Conservation (phyloP, 2,329 filamentous ascomycete genomes). For the Phialemoniopsis sp. region DNA sequence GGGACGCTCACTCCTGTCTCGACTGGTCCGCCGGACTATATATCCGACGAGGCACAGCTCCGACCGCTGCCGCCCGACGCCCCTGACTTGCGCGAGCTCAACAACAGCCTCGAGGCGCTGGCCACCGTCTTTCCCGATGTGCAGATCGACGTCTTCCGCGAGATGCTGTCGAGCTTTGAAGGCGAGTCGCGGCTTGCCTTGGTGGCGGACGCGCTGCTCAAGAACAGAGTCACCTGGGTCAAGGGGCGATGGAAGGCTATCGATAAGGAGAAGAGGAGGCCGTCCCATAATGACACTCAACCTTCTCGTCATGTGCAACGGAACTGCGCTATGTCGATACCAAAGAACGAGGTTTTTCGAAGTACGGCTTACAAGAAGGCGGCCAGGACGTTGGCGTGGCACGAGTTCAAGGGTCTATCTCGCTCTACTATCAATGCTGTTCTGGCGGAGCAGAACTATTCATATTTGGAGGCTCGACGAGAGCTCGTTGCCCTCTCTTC, state of each 20-base stretch:
- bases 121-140: constrained; percentile 73
- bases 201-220: constrained; percentile 72
- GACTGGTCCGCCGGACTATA: constrained; percentile 34
- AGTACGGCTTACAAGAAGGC: constrained; percentile 64
- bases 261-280: constrained; percentile 19
- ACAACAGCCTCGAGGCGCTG: constrained; percentile 63
- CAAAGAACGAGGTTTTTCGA: constrained; percentile 63
- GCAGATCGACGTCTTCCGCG: constrained; percentile 77
- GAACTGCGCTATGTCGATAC: constrained; percentile 28
- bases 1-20: no score
- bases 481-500: constrained; percentile 65
- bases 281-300: constrained; percentile 1
- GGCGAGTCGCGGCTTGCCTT: constrained; percentile 73
- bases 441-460: constrained; percentile 76
- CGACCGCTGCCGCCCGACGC: constrained; percentile 42
- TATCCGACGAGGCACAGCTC: constrained; percentile 53
- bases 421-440: constrained; percentile 73
- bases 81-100: constrained; percentile 64
- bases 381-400: constrained; percentile 62
- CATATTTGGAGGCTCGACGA: constrained; percentile 67
- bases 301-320: not conserved
- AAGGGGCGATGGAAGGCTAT: constrained; percentile 60
- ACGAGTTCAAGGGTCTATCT: constrained; percentile 73
- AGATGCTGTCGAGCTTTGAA: constrained; percentile 72
- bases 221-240: constrained; percentile 65